Percentiles rank a stretch among this genome's conserved stretches.
These are phyloP conservation scores for Podila horticola DNA, from an alignment of 192 early-diverging fungal species.

Conservation along the genomic window DNA sequence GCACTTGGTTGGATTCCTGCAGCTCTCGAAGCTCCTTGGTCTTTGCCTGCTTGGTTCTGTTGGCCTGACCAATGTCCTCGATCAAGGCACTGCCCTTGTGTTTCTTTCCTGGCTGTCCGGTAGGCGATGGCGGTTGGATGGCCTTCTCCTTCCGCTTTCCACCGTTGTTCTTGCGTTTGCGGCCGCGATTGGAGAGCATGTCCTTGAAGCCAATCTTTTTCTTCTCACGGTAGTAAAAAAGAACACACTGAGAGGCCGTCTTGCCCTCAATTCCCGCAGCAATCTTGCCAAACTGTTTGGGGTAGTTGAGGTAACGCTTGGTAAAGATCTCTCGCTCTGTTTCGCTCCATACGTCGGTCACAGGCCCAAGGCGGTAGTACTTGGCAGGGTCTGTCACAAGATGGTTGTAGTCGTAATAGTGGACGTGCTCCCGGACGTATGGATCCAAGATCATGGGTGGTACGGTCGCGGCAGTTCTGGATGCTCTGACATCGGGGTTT, in stretches of 20 bases:
- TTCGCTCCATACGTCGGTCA: constrained; percentile 72
- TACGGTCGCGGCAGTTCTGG: constrained; percentile 76
- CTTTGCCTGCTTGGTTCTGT: constrained; percentile 56
- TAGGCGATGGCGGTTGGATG: constrained; percentile 48
- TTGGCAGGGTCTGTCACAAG: constrained; percentile 64
- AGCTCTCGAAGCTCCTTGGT: constrained; percentile 57
- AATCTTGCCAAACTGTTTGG: constrained; percentile 83
- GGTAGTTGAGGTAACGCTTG: constrained; percentile 70
- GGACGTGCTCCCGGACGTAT: constrained; percentile 59
- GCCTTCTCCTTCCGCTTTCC: constrained; percentile 60
- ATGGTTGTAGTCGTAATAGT: constrained; percentile 70
- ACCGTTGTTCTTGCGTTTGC: constrained; percentile 46
- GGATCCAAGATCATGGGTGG: constrained; percentile 78
- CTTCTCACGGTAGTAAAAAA: constrained; percentile 85
- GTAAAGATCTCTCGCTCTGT: constrained; percentile 73
- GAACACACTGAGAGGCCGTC: constrained; percentile 73
- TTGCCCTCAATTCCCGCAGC: constrained; percentile 71
- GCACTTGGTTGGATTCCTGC: constrained; percentile 52
- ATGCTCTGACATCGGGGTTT: constrained; percentile 75
- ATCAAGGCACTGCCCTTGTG: constrained; percentile 51
- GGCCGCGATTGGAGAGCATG: constrained; percentile 62
- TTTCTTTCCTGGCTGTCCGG: constrained; percentile 42
- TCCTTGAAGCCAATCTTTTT: constrained; percentile 77
- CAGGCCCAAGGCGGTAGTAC: constrained; percentile 70
- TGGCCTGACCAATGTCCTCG: constrained; percentile 66